Base-by-base conservation (phyloP, 768 basidiomycete species). In the Plicaturopsis crispa region DNA sequence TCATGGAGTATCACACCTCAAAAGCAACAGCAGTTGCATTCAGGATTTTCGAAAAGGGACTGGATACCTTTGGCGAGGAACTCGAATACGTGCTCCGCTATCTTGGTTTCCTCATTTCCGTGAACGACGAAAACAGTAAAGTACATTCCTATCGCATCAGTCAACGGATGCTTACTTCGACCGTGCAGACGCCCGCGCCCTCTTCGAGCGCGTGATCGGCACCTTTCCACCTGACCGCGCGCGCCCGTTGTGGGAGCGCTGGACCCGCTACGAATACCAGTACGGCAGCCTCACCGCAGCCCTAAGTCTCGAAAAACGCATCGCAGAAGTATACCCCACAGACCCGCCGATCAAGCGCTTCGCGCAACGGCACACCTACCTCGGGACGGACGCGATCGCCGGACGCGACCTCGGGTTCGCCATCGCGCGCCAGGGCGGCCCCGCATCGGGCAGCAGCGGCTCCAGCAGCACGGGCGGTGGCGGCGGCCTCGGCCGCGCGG, bases 61-160 rank as follows among this genome's bases (percentile, higher is more conserved):
- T 96, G 53, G 89, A 93, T 52, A 61, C 68, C 11, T 96, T 87
- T 55, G 75, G 76, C 3, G 79, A 84, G 16, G 84, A 94, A 44
- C 73, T 82, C 28, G 85, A 91, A 35, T 97, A 79, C 48, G 87
- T 94, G 6, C 63, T 89, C 43, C 76, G 84, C 38, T 96, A 96
- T 61, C 78, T 99, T 19, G 80, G 83, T 5, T 99, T 94, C 72
- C 65, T 98, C 49, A 84, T 98, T 48, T 85, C 83, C 19, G 75
- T 96, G 63, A 97, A 97, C 50, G 94, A 98, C 57, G 84, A 91
- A 48, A 89, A 82, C 52, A 99, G 94, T 96, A 55, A 48, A 87
- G 68, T 36, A 12, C 21, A 30, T 35, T 28, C 20, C 35, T 35
- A n/a, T 39, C 14, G 16, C 8, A 14, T 43, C 42, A 32, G 35